Percentiles rank a stretch among this genome's conserved stretches.
phyloP scores from a whole-genome alignment of 306 rosid species.

The Cucumis sativus region DNA sequence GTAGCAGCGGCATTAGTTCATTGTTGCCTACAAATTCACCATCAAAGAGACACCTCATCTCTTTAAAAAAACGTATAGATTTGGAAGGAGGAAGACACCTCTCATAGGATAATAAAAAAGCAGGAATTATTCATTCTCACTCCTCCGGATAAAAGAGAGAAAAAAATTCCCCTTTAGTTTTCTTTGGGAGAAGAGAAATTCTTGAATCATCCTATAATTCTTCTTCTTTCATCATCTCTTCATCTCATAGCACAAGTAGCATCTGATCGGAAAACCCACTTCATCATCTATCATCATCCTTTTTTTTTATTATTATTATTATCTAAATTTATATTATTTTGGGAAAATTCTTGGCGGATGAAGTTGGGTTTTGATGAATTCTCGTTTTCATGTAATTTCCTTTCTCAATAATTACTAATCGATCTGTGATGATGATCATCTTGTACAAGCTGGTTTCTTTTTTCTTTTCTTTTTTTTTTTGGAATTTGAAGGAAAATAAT shows the following conservation, averaged over 20 bases:
- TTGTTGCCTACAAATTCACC: slow-evolving; percentile 6
- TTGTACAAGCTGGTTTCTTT: slow-evolving; percentile 25
- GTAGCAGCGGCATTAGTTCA: background rate
- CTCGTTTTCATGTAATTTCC: slow-evolving; percentile 53
- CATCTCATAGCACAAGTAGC: background rate
- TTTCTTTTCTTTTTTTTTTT: slow-evolving; percentile 11
- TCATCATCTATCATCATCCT: background rate
- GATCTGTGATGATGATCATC: slow-evolving; percentile 47
- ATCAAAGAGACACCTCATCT: slow-evolving; percentile 42
- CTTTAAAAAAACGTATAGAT: slow-evolving; percentile 21
- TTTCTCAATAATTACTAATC: slow-evolving; percentile 23
- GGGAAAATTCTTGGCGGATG: slow-evolving; percentile 29
- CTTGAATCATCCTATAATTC: slow-evolving; percentile 11
- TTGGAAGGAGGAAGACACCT: slow-evolving; percentile 15
- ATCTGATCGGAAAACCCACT: slow-evolving; percentile 33
- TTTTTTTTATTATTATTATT: slow-evolving; percentile 32
- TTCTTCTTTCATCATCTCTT: background rate
- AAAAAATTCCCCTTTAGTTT: slow-evolving; percentile 2
- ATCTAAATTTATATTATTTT: slow-evolving; percentile 13
- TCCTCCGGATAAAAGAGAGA: slow-evolving; percentile 14
- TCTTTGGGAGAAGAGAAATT: background rate
- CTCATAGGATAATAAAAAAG: slow-evolving; percentile 14
- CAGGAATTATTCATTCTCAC: slow-evolving; percentile 17
- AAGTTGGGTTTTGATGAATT: slow-evolving; percentile 45
- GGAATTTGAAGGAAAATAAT: background rate